These are phyloP conservation scores for Wallacemonas sp. DNA, from an alignment of 208 protist species.

Conservation along the genomic window DNA sequence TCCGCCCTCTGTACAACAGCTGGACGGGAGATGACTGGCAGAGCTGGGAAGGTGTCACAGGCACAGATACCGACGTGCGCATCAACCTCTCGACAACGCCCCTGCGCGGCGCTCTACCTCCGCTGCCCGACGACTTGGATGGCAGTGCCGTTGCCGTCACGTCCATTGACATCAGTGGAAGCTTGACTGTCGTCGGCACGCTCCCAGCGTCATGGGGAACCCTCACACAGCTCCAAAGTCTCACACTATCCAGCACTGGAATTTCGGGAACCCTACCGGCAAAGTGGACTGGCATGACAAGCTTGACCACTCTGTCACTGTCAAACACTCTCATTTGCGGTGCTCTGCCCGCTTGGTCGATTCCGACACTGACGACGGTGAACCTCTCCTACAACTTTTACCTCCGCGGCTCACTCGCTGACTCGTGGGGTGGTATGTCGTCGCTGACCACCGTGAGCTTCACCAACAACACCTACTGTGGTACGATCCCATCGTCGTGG, in stretches of 20 bases:
- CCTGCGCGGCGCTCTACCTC: slow-evolving; percentile 3
- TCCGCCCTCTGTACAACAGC: slow-evolving; percentile 7
- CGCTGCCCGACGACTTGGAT: not conserved
- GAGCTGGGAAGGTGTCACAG: not conserved
- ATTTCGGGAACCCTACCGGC: not conserved
- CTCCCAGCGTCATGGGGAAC: slow-evolving; percentile 6
- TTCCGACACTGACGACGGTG: slow-evolving; percentile 1
- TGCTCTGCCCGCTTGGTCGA: slow-evolving; percentile 1
- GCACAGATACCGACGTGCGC: not conserved
- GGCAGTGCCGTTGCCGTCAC: not conserved
- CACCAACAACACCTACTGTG: not conserved
- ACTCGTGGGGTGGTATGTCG: not conserved
- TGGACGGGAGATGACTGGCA: slow-evolving; percentile 12
- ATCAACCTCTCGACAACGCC: not conserved
- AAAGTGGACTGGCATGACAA: not conserved
- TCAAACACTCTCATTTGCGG: slow-evolving; percentile 2
- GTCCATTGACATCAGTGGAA: slow-evolving; percentile 7
- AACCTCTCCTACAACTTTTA: slow-evolving; percentile 14
- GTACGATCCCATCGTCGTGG: not conserved
- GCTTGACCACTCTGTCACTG: not conserved
- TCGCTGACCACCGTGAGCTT: not conserved
- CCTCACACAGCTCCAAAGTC: slow-evolving; percentile 3
- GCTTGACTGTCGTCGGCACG: slow-evolving; percentile 1
- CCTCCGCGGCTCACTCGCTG: not conserved
- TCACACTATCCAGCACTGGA: not conserved